These are phyloP conservation scores for Lachnellula occidentalis DNA, from an alignment of 2,329 filamentous ascomycete genomes.

Conservation along the genomic window DNA sequence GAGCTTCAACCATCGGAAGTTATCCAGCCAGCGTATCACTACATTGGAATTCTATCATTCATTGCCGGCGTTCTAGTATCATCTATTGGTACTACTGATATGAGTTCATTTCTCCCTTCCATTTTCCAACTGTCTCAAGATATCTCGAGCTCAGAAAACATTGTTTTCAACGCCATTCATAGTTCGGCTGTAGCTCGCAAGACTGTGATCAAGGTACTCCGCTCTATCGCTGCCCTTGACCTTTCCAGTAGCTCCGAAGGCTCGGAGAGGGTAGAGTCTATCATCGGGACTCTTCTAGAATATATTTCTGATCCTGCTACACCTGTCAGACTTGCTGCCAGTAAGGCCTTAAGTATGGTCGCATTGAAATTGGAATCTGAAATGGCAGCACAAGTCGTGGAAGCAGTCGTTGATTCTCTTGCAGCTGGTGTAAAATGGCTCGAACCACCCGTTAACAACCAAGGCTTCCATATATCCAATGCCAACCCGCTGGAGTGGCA, in stretches of 20 bases:
- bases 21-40: constrained; percentile 59
- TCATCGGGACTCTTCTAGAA: constrained; percentile 76
- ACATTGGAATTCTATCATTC: constrained; percentile 74
- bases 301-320: constrained; percentile 82
- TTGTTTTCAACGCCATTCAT: constrained; percentile 48
- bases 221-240: constrained; percentile 64
- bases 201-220: constrained; percentile 76
- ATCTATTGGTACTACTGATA: constrained; percentile 68
- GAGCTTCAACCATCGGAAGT: constrained; percentile 45
- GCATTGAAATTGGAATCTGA: constrained; percentile 71
- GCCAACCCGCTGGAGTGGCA: constrained; percentile 88
- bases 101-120: constrained; percentile 57
- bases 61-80: constrained; percentile 66
- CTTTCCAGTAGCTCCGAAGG: constrained; percentile 12
- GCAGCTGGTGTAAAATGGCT: constrained; percentile 29
- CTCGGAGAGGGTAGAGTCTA: constrained; percentile 58
- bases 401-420: constrained; percentile 72
- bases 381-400: constrained; percentile 82
- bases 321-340: constrained; percentile 82
- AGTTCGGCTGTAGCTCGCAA: constrained; percentile 78
- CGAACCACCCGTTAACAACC: neutral
- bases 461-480: constrained; percentile 54
- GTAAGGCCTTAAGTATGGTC: constrained; percentile 86
- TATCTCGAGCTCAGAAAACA: constrained; percentile 48
- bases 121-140: constrained; percentile 62